Evolutionary conservation across 2,329 filamentous ascomycete species (phyloP).

Genomic region (Aspergillus sp.): DNA sequence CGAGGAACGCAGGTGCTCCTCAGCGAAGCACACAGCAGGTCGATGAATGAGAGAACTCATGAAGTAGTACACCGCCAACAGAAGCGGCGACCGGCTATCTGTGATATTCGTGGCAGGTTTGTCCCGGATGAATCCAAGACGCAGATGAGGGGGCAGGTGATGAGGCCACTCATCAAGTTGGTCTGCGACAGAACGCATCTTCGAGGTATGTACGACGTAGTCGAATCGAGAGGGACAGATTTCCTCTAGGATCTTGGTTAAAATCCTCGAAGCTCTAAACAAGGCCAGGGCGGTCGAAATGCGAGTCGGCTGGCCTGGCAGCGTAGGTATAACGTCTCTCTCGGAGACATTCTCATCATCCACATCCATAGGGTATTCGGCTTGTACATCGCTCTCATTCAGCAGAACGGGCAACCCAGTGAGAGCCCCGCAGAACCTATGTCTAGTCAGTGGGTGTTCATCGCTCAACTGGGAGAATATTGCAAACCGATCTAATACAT

Average conservation of each 20-base stretch:
- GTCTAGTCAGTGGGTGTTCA: constrained; percentile 1
- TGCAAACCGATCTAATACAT: constrained; percentile 83
- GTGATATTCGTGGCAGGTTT: constrained; percentile 90
- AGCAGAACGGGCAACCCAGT: constrained; percentile 85
- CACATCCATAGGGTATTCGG: constrained; percentile 85
- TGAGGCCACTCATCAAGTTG: constrained; percentile 81
- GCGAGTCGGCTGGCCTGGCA: constrained; percentile 86
- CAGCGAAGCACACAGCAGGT: constrained; percentile 78
- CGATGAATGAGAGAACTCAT: constrained; percentile 84
- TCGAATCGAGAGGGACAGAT: constrained; percentile 76
- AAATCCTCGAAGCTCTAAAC: constrained; percentile 75
- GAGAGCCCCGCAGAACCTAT: constrained; percentile 80
- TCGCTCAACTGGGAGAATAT: not conserved
- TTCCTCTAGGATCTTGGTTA: constrained; percentile 77
- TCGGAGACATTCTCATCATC: constrained; percentile 97
- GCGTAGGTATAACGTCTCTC: constrained; percentile 82
- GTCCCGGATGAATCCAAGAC: constrained; percentile 84
- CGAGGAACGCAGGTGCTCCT: constrained; percentile 72
- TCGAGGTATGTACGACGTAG: constrained; percentile 76
- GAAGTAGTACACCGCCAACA: constrained; percentile 89
- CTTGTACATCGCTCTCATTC: constrained; percentile 79
- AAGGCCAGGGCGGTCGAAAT: constrained; percentile 86
- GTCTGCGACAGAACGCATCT: constrained; percentile 68
- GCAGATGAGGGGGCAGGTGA: constrained; percentile 74
- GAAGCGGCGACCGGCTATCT: constrained; percentile 81